phyloP scores from a whole-genome alignment of 441 rosid species.

The Flueggea neowawraea region DNA sequence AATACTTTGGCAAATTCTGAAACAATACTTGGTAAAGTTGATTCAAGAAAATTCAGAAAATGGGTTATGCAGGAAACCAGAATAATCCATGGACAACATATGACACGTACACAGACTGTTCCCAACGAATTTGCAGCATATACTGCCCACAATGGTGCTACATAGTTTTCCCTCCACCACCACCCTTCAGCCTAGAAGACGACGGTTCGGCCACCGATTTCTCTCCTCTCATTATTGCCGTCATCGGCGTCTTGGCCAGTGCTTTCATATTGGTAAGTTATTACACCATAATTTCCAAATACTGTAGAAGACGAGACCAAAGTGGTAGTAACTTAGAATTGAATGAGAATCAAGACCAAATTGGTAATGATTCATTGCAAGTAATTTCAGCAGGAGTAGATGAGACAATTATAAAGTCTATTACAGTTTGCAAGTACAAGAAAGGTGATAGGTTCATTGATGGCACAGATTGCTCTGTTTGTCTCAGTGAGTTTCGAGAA shows the following conservation, averaged over 20 bases:
- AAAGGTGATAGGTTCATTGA: slow-evolving; percentile 49
- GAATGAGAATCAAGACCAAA: slow-evolving; percentile 17
- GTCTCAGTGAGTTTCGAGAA: slow-evolving; percentile 71
- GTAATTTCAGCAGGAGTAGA: slow-evolving; percentile 40
- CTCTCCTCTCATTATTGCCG: slow-evolving; percentile 76
- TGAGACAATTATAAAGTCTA: slow-evolving; percentile 51
- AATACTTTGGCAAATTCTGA: too few species aligned
- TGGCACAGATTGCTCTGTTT: slow-evolving; percentile 67
- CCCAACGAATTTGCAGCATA: slow-evolving; percentile 71
- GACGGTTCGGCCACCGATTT: slow-evolving; percentile 33
- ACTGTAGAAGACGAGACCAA: slow-evolving; percentile 36
- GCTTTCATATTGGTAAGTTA: slow-evolving; percentile 71
- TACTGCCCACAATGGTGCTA: slow-evolving; percentile 92
- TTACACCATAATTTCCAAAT: slow-evolving; percentile 68
- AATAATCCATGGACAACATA: slow-evolving; percentile 63
- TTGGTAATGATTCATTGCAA: slow-evolving; percentile 18
- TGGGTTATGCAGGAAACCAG: slow-evolving; percentile 55
- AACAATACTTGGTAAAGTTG: too few species aligned
- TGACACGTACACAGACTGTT: slow-evolving; percentile 64
- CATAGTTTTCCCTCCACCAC: slow-evolving; percentile 75
- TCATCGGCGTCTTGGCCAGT: slow-evolving; percentile 64
- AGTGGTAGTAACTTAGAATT: slow-evolving; percentile 3
- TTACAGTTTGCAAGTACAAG: slow-evolving; percentile 47
- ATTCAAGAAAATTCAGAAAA: slow-evolving; percentile 5
- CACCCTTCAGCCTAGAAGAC: slow-evolving; percentile 35